These are phyloP conservation scores for Taiozyma sp. DNA, from an alignment of 1,139 yeast genomes.

Conservation along the genomic window DNA sequence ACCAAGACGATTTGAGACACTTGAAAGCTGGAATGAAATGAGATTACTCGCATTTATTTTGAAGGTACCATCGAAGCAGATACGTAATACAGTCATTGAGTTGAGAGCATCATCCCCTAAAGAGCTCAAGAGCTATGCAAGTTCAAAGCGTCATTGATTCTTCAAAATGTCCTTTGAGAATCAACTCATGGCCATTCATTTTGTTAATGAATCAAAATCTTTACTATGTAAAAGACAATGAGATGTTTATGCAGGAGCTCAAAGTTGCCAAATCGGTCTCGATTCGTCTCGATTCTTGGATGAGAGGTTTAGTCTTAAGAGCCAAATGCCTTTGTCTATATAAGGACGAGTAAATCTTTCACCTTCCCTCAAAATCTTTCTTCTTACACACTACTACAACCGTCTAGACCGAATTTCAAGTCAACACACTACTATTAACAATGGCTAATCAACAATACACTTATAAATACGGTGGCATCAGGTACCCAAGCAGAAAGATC, in stretches of 20 bases:
- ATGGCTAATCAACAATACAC: neutral
- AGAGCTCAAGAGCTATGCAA: too few relatives aligned
- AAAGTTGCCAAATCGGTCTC: neutral
- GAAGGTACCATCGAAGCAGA: too few relatives aligned
- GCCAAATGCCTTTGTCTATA: neutral
- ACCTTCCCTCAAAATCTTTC: neutral
- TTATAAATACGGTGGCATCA: neutral
- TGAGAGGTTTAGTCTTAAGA: neutral
- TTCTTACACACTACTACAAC: neutral
- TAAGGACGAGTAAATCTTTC: neutral
- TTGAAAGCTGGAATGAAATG: neutral
- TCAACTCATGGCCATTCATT: neutral
- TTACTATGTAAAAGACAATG: neutral
- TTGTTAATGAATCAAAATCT: neutral
- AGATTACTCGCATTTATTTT: too few relatives aligned
- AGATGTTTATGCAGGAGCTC: neutral
- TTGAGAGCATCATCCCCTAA: too few relatives aligned
- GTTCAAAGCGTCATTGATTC: too few relatives aligned
- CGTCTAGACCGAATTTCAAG: too few relatives aligned
- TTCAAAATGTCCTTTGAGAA: too few relatives aligned
- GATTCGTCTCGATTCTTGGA: neutral
- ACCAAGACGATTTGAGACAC: neutral
- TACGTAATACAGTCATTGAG: too few relatives aligned
- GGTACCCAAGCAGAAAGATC: neutral
- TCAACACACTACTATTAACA: neutral